Evolutionary conservation across 2,329 filamentous ascomycete species (phyloP).

Genomic region (Aureobasidium subglaciale): DNA sequence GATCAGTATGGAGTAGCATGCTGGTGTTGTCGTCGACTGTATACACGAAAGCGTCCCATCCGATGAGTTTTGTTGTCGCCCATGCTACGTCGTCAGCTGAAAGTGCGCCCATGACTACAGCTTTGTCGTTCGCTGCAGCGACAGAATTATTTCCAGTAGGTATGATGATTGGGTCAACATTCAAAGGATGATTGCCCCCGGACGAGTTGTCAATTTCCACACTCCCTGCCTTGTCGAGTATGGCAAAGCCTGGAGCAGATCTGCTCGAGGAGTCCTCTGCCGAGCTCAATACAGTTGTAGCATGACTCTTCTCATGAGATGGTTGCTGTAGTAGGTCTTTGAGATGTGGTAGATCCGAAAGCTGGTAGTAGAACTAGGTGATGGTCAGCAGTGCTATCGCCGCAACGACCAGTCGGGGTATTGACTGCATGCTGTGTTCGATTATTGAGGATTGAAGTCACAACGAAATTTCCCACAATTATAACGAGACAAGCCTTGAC

Average conservation of each 20-base stretch:
- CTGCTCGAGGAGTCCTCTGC: neutral
- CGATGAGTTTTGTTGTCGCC: constrained; percentile 38
- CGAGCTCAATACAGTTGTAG: neutral
- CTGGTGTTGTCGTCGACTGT: constrained; percentile 26
- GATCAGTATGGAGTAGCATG: constrained; percentile 18
- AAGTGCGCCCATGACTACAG: constrained; percentile 36
- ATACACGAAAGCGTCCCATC: constrained; percentile 42
- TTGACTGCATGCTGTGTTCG: neutral
- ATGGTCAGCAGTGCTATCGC: neutral
- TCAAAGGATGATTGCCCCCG: neutral
- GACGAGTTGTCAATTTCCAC: too few relatives aligned
- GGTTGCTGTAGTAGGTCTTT: neutral
- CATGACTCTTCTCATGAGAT: neutral
- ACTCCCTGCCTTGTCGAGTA: neutral
- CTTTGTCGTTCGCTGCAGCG: neutral
- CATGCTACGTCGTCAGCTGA: constrained; percentile 38
- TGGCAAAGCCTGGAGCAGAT: neutral
- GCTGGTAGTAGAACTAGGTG: neutral
- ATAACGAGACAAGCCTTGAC: neutral
- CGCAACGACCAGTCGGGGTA: neutral
- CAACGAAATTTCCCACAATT: neutral
- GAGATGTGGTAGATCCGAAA: neutral
- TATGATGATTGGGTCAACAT: neutral
- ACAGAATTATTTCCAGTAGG: neutral
- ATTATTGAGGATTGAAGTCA: neutral